Conservation (phyloP, 2,329 filamentous ascomycete species). For the Fusarium sp. region DNA sequence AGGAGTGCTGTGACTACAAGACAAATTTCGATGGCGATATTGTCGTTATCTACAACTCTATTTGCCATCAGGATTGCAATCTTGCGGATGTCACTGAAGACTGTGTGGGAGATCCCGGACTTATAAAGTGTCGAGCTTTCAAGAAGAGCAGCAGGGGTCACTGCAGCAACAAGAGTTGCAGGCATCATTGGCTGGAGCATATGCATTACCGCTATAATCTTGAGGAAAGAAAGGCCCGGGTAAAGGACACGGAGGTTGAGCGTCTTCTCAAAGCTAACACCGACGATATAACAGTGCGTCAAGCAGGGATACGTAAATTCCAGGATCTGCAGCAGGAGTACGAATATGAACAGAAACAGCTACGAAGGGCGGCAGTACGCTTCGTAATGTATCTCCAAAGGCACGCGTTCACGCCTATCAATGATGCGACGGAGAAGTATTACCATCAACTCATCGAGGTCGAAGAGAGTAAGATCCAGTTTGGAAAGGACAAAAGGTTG, state of each 20-base stretch:
- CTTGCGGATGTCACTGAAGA: constrained; percentile 17
- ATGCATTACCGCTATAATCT: constrained; percentile 27
- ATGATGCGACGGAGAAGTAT: constrained; percentile 21
- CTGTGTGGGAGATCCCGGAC: background rate
- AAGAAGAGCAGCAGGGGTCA: background rate
- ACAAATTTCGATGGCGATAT: background rate
- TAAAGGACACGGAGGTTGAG: constrained; percentile 22
- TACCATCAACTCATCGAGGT: constrained; percentile 14
- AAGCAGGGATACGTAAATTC: background rate
- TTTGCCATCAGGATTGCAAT: constrained; percentile 26
- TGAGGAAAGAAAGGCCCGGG: background rate
- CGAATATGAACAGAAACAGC: background rate
- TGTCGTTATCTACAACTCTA: constrained; percentile 21
- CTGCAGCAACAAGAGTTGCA: background rate
- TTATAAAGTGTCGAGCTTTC: constrained; percentile 12
- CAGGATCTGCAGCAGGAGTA: constrained; percentile 1
- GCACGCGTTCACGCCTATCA: constrained; percentile 7
- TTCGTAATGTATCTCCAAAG: constrained; percentile 21
- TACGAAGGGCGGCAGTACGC: constrained; percentile 4
- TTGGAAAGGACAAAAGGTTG: background rate
- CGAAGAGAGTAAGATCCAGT: constrained; percentile 8
- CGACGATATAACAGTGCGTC: constrained; percentile 8
- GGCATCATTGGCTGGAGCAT: constrained; percentile 23
- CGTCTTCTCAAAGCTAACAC: background rate
- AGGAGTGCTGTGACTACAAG: constrained; percentile 22